These are phyloP conservation scores for Paraphoma chrysanthemicola DNA, from an alignment of 2,329 filamentous ascomycete genomes.

Conservation along the genomic window DNA sequence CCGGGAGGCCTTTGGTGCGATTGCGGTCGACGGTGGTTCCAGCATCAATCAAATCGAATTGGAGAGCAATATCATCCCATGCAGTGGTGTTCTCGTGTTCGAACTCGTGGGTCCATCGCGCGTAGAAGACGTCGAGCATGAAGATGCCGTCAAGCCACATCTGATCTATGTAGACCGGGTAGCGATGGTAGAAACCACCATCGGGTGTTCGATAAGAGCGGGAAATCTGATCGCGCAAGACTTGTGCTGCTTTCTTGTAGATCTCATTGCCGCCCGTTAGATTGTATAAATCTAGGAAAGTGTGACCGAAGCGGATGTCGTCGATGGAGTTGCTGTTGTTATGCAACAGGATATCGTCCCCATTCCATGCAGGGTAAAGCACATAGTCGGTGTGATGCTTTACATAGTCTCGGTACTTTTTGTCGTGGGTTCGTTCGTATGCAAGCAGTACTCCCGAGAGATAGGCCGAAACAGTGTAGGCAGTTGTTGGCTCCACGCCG, in stretches of 20 bases:
- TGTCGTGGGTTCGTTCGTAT: slow-evolving; percentile 22
- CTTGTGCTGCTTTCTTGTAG: slow-evolving; percentile 55
- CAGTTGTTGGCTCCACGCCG: slow-evolving; percentile 23
- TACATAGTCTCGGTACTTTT: slow-evolving; percentile 41
- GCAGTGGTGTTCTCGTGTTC: slow-evolving; percentile 39
- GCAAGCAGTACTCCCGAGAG: slow-evolving; percentile 22
- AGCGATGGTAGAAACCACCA: slow-evolving; percentile 60
- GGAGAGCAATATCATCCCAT: slow-evolving; percentile 44
- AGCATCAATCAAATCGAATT: slow-evolving; percentile 28
- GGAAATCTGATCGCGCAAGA: slow-evolving; percentile 54
- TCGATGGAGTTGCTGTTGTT: slow-evolving; percentile 51
- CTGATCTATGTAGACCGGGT: slow-evolving; percentile 55
- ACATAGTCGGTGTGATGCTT: slow-evolving; percentile 58
- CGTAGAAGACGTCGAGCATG: slow-evolving; percentile 37
- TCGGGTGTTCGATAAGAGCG: slow-evolving; percentile 55
- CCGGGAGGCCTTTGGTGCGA: slow-evolving; percentile 52
- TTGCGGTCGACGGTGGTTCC: slow-evolving; percentile 50
- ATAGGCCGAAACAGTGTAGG: slow-evolving; percentile 25
- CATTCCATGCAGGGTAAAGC: slow-evolving; percentile 44
- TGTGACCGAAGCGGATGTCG: slow-evolving; percentile 59
- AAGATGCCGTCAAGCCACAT: slow-evolving; percentile 62
- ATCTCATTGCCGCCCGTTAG: slow-evolving; percentile 44
- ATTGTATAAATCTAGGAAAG: slow-evolving; percentile 51
- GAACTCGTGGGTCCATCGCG: slow-evolving; percentile 35
- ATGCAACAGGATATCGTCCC: slow-evolving; percentile 18